phyloP scores from a whole-genome alignment of 805 yeast genomes.

The Wickerhamiella musiphila region DNA sequence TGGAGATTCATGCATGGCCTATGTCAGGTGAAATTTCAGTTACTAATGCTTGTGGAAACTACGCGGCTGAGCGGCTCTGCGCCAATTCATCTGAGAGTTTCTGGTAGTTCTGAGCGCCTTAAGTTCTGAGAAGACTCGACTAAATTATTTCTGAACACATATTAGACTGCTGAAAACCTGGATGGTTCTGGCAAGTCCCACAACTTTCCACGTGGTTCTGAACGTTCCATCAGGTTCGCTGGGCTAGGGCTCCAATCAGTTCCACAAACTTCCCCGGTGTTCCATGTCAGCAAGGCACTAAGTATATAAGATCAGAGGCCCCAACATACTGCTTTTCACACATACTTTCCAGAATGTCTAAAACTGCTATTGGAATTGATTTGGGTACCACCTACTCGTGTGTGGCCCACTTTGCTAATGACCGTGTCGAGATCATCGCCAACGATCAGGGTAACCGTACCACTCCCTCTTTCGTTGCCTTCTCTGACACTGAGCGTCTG shows the following conservation, averaged over 20 bases:
- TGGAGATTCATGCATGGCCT: too few species aligned
- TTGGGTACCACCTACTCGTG: slow-evolving; percentile 96
- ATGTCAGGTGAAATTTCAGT: too few species aligned
- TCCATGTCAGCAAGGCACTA: not conserved
- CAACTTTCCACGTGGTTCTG: not conserved
- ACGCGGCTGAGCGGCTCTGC: too few species aligned
- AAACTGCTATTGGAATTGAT: slow-evolving; percentile 23
- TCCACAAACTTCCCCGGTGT: slow-evolving; percentile 1
- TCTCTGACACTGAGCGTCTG: slow-evolving; percentile 86
- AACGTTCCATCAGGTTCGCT: not conserved
- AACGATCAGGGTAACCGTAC: slow-evolving; percentile 98
- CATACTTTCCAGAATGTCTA: slow-evolving; percentile 7
- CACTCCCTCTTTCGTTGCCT: slow-evolving; percentile 92
- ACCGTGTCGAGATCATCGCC: slow-evolving; percentile 87
- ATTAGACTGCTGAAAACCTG: too few species aligned
- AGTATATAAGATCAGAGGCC: slow-evolving; percentile 1
- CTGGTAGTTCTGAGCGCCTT: too few species aligned
- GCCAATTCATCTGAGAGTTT: too few species aligned
- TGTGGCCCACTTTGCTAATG: slow-evolving; percentile 77
- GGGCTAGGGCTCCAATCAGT: slow-evolving; percentile 1
- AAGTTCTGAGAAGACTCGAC: not conserved
- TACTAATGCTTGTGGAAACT: too few species aligned
- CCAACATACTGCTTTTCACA: not conserved
- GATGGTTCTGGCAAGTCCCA: not conserved
- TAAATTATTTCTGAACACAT: too few species aligned